Conservation (phyloP, 2,329 filamentous ascomycete species). For the Neopestalotiopsis rosae region DNA sequence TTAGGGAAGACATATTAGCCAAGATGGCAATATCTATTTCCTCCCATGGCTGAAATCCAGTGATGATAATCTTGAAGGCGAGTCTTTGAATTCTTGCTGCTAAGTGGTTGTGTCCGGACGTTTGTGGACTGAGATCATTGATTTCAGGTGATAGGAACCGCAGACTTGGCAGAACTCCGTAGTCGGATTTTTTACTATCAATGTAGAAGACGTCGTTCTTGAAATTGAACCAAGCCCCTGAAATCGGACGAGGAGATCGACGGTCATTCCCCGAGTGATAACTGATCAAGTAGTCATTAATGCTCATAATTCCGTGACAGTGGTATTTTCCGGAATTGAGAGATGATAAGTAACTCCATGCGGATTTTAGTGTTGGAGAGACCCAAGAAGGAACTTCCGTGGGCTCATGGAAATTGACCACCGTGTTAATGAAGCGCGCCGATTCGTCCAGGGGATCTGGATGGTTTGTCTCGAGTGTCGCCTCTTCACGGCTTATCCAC, state of each 20-base stretch:
- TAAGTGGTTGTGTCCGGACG: not conserved
- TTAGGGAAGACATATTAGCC: no score
- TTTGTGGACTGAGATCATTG: not conserved
- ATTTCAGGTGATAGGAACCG: not conserved
- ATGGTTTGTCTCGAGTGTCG: not conserved
- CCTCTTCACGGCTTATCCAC: not conserved
- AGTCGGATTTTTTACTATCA: not conserved
- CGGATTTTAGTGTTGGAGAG: no score
- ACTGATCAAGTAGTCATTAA: no score
- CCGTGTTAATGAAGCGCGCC: conserved; percentile 6
- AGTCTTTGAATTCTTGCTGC: not conserved
- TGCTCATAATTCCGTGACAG: no score
- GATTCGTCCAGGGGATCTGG: conserved; percentile 5
- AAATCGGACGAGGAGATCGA: no score
- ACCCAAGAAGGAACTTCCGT: not conserved
- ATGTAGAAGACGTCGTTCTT: conserved; percentile 12
- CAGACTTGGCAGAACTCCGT: not conserved
- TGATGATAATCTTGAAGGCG: not conserved
- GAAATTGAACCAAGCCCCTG: conserved; percentile 16
- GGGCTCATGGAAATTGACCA: not conserved
- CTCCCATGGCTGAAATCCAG: not conserved
- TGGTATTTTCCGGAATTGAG: no score
- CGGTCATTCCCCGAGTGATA: no score
- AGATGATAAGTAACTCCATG: no score
- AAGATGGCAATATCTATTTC: not conserved